Conservation (phyloP, 2,329 filamentous ascomycete genomes). For the Aspergillus floridensis region DNA sequence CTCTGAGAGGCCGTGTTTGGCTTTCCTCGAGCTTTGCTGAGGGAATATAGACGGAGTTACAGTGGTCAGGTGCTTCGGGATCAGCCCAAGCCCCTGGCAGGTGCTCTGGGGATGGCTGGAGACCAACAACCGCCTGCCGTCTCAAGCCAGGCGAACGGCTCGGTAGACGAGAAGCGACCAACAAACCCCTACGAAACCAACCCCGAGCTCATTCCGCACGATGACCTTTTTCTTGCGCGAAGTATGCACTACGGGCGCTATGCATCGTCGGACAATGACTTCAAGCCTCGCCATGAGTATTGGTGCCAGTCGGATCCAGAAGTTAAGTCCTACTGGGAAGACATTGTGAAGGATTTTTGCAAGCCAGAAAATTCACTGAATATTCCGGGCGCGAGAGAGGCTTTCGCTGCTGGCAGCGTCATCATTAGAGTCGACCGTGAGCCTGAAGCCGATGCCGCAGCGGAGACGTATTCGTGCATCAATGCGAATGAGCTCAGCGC, state of each 20-base stretch:
- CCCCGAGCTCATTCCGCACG: conserved; percentile 28
- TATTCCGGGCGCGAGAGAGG: conserved; percentile 29
- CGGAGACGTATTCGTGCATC: conserved; percentile 32
- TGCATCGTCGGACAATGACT: conserved; percentile 33
- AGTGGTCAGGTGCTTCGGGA: background rate
- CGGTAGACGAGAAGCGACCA: conserved; percentile 10
- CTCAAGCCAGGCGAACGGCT: conserved; percentile 25
- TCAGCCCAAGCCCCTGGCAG: conserved; percentile 2
- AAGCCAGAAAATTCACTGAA: conserved; percentile 34
- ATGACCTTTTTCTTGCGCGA: conserved; percentile 35
- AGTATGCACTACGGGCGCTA: conserved; percentile 38
- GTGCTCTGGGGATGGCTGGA: conserved; percentile 18
- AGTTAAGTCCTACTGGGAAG: conserved; percentile 36
- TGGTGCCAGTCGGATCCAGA: conserved; percentile 34
- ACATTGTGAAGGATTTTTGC: conserved; percentile 31
- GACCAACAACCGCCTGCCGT: conserved; percentile 20
- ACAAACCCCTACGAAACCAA: conserved; percentile 38
- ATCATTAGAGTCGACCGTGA: conserved; percentile 38
- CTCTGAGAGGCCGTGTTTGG: background rate
- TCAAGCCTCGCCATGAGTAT: conserved; percentile 32
- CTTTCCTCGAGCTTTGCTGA: background rate
- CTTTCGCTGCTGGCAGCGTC: conserved; percentile 36
- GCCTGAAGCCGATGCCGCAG: conserved; percentile 21
- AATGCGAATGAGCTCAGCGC: conserved; percentile 41
- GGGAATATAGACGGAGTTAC: background rate